Evolutionary conservation across 2,329 filamentous ascomycete species (phyloP).

Genomic region (Blastomyces gilchristii): DNA sequence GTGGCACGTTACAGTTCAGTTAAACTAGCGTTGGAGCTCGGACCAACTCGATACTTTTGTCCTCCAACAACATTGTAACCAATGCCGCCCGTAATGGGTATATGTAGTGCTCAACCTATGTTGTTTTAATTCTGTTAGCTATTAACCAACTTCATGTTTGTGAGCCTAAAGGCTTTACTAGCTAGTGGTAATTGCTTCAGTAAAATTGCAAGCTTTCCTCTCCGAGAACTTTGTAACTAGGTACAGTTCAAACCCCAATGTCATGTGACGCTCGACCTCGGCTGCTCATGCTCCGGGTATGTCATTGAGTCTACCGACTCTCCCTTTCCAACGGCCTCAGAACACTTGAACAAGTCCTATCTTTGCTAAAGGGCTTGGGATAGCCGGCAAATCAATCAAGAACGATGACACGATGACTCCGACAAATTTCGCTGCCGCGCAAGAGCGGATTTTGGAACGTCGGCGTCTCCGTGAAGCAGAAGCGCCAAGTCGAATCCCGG

Average conservation of each 20-base stretch:
- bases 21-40: background rate
- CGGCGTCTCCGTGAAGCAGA: constrained; percentile 64
- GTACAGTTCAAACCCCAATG: background rate
- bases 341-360: background rate
- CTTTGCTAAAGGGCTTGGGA: background rate
- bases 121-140: background rate
- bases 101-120: background rate
- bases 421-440: constrained; percentile 74
- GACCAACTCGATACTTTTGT: background rate
- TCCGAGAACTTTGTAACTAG: too few species aligned
- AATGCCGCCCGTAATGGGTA: background rate
- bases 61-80: too few species aligned
- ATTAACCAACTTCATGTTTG: too few species aligned
- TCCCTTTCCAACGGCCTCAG: background rate
- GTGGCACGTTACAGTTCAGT: background rate
- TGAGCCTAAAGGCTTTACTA: too few species aligned
- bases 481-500: constrained; percentile 45
- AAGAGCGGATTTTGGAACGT: constrained; percentile 73
- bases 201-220: too few species aligned
- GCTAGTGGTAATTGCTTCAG: too few species aligned
- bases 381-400: constrained; percentile 7
- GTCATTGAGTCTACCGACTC: background rate
- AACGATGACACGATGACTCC: constrained; percentile 42
- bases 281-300: background rate
- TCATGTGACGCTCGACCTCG: constrained; percentile 7